These are phyloP conservation scores for Alternaria rosae DNA, from an alignment of 2,329 filamentous ascomycete species.

Conservation along the genomic window DNA sequence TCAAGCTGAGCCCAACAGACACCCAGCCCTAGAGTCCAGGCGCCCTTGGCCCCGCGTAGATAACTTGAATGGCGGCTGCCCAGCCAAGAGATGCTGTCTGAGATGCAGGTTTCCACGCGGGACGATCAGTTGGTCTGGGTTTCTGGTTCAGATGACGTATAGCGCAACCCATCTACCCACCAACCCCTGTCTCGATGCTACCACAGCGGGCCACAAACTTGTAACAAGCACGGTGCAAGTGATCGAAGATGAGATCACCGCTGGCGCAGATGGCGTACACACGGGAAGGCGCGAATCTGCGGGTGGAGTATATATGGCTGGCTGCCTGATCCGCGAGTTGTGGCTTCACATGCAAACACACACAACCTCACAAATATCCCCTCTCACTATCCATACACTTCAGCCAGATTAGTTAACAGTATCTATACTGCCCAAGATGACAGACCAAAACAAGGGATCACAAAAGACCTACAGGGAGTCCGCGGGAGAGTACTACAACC, in stretches of 20 bases:
- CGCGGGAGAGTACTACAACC: conserved; percentile 66
- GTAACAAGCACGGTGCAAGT: conserved; percentile 7
- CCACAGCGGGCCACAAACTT: conserved; percentile 20
- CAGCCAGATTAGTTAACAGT: neutral
- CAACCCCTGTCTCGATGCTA: conserved; percentile 19
- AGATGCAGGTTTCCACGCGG: conserved; percentile 22
- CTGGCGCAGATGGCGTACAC: conserved; percentile 14
- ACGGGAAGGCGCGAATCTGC: neutral
- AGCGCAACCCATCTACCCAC: conserved; percentile 8
- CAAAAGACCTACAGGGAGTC: conserved; percentile 42
- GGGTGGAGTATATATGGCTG: conserved; percentile 10
- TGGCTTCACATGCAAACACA: neutral
- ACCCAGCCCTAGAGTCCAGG: neutral
- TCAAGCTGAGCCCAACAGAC: neutral
- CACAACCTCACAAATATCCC: neutral
- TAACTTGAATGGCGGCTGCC: neutral
- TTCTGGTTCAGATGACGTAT: conserved; percentile 22
- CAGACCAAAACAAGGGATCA: conserved; percentile 4
- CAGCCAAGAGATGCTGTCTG: conserved; percentile 1
- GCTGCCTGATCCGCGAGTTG: neutral
- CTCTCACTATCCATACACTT: neutral
- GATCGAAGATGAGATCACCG: conserved; percentile 29
- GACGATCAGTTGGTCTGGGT: conserved; percentile 23
- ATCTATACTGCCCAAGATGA: neutral
- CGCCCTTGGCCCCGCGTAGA: neutral